phyloP scores from a whole-genome alignment of 805 yeast species.

The Wickerhamiella spandovensis region DNA sequence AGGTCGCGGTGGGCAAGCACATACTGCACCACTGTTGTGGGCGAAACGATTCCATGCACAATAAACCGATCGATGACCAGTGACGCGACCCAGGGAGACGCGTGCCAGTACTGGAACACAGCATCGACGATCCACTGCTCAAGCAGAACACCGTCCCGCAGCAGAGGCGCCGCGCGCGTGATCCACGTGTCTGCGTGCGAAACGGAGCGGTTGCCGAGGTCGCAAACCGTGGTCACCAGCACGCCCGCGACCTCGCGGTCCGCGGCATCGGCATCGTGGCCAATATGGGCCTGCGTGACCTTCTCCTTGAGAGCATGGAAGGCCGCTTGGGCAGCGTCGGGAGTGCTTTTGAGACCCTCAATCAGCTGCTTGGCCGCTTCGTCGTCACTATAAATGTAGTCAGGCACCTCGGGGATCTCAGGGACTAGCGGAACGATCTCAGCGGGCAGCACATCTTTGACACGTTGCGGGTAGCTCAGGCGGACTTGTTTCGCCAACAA shows the following conservation, averaged over 20 bases:
- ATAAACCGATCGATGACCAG: slow-evolving; percentile 42
- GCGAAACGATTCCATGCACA: slow-evolving; percentile 31
- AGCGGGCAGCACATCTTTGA: slow-evolving; percentile 53
- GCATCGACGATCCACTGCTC: slow-evolving; percentile 37
- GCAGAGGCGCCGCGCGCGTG: slow-evolving; percentile 27
- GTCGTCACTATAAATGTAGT: slow-evolving; percentile 28
- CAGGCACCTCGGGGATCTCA: slow-evolving; percentile 24
- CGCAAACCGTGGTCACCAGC: slow-evolving; percentile 57
- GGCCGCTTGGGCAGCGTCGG: slow-evolving; percentile 22
- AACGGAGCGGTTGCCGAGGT: slow-evolving; percentile 77
- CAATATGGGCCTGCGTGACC: slow-evolving; percentile 20
- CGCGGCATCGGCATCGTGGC: slow-evolving; percentile 25
- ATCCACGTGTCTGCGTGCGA: slow-evolving; percentile 57
- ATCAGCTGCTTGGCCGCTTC: slow-evolving; percentile 29
- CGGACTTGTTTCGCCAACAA: slow-evolving; percentile 74
- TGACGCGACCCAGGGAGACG: slow-evolving; percentile 51
- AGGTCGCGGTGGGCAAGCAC: slow-evolving; percentile 26
- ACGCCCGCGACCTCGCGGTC: slow-evolving; percentile 42
- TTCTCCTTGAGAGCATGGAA: slow-evolving; percentile 23
- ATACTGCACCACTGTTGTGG: slow-evolving; percentile 31
- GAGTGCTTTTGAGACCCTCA: slow-evolving; percentile 18
- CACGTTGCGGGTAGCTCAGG: slow-evolving; percentile 59
- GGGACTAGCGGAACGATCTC: slow-evolving; percentile 36
- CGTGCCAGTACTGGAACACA: slow-evolving; percentile 50
- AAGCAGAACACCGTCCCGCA: slow-evolving; percentile 20